A percentile compares a stretch with the other conserved stretches of the same genome.
phyloP scores from a whole-genome alignment of 768 basidiomycete species.

The Mycena rosella region DNA sequence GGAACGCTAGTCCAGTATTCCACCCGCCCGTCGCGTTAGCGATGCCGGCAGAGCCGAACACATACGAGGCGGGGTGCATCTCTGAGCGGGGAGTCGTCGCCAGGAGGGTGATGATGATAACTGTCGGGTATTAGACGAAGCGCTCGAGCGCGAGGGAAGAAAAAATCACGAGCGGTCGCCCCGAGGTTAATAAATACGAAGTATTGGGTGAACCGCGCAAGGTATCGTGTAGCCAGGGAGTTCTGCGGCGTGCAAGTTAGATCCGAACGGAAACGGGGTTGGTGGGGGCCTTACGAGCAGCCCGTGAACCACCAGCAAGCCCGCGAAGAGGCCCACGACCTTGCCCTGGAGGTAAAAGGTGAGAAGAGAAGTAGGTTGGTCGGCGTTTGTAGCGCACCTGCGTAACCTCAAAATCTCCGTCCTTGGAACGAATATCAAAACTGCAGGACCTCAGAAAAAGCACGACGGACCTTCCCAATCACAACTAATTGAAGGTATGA shows the following conservation, averaged over 20 bases:
- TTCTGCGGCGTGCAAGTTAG: constrained; percentile 58
- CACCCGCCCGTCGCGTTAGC: constrained; percentile 86
- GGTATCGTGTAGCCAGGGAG: constrained; percentile 78
- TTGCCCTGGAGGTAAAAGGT: constrained; percentile 62
- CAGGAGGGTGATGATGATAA: constrained; percentile 88
- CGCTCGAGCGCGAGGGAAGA: background rate
- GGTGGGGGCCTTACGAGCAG: constrained; percentile 60
- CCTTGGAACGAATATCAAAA: constrained; percentile 44
- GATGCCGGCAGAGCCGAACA: constrained; percentile 82
- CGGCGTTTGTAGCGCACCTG: constrained; percentile 44
- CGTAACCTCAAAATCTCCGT: constrained; percentile 72
- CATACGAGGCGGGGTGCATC: constrained; percentile 85
- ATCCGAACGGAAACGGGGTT: background rate
- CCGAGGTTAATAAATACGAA: constrained; percentile 94
- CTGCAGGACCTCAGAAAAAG: constrained; percentile 6
- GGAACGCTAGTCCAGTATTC: constrained; percentile 84
- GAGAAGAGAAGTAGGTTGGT: background rate
- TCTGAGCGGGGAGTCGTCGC: constrained; percentile 78
- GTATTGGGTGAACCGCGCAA: constrained; percentile 78
- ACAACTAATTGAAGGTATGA: constrained; percentile 46
- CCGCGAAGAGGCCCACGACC: constrained; percentile 82
- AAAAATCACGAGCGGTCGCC: constrained; percentile 69
- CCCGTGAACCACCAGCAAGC: constrained; percentile 83
- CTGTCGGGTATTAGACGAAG: constrained; percentile 48
- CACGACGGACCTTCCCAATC: constrained; percentile 60